Conservation (phyloP, 1,284 basidiomycete species). For the Papiliotrema flavescens region DNA sequence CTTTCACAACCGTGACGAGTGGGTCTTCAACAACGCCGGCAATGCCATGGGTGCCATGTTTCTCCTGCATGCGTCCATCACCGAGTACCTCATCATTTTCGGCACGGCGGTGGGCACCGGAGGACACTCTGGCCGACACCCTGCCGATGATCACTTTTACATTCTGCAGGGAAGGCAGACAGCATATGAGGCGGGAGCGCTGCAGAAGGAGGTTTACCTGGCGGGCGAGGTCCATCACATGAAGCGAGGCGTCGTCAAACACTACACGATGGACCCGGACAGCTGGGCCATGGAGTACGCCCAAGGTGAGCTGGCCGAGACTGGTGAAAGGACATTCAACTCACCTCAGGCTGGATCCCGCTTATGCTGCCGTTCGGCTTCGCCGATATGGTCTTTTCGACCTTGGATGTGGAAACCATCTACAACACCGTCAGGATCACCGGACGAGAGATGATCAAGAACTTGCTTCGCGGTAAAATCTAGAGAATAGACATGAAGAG, state of each 20-base stretch:
- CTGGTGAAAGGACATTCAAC: background rate
- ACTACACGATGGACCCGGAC: conserved; percentile 95
- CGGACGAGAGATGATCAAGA: conserved; percentile 73
- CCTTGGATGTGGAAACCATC: conserved; percentile 79
- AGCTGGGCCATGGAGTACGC: conserved; percentile 96
- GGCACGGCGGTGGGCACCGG: conserved; percentile 95
- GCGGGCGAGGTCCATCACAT: conserved; percentile 82
- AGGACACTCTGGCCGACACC: conserved; percentile 90
- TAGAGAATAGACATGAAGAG: conserved; percentile 46
- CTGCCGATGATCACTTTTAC: conserved; percentile 91
- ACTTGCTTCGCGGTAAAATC: conserved; percentile 82
- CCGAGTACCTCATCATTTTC: conserved; percentile 79
- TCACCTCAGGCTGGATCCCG: conserved; percentile 69
- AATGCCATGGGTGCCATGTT: conserved; percentile 98
- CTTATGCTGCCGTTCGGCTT: conserved; percentile 90
- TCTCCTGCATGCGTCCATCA: conserved; percentile 89
- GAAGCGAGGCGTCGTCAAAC: conserved; percentile 77
- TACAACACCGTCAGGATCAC: conserved; percentile 77
- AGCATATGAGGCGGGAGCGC: conserved; percentile 75
- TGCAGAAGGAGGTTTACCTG: conserved; percentile 78
- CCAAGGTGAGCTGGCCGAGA: conserved; percentile 58
- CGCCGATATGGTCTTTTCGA: conserved; percentile 79
- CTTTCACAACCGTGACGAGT: conserved; percentile 60
- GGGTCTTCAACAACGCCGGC: conserved; percentile 97
- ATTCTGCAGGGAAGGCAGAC: conserved; percentile 90